Conservation (phyloP, 148 eudicot genomes). For the Fagopyrum tataricum region DNA sequence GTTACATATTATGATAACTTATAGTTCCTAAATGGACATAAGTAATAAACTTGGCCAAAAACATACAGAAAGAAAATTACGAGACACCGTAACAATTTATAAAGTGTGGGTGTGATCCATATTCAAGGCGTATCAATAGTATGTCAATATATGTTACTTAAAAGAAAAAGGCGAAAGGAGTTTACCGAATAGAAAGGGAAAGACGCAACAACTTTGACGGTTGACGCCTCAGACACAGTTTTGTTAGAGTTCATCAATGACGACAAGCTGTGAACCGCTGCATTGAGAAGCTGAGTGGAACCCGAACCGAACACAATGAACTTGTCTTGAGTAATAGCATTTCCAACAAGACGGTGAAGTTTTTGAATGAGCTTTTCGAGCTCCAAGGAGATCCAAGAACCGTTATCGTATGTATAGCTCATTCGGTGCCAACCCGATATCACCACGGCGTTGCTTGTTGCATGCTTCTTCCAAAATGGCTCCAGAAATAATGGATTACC, state of each 20-base stretch:
- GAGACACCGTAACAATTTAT: too few species aligned
- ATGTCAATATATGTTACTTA: too few species aligned
- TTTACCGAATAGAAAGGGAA: conserved; percentile 47
- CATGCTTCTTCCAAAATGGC: conserved; percentile 63
- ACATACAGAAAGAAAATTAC: too few species aligned
- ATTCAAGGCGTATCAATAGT: too few species aligned
- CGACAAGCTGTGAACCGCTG: conserved; percentile 67
- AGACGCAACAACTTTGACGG: conserved; percentile 34
- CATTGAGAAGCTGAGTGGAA: conserved; percentile 53
- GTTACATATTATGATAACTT: too few species aligned
- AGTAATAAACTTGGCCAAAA: too few species aligned
- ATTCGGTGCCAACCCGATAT: conserved; percentile 72
- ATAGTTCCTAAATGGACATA: neutral
- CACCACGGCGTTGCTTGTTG: conserved; percentile 44
- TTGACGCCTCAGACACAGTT: conserved; percentile 5
- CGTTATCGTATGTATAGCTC: conserved; percentile 33
- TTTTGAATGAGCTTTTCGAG: conserved; percentile 39
- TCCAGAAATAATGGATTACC: conserved; percentile 66
- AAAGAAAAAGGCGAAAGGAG: too few species aligned
- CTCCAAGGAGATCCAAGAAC: conserved; percentile 25
- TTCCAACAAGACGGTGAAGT: conserved; percentile 40
- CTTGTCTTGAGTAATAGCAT: conserved; percentile 49
- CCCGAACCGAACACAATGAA: conserved; percentile 55
- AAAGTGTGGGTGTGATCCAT: too few species aligned
- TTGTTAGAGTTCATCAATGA: conserved; percentile 22